Conservation (phyloP, 371 early-diverging fungal genomes). For the Sporodiniella umbellata region DNA sequence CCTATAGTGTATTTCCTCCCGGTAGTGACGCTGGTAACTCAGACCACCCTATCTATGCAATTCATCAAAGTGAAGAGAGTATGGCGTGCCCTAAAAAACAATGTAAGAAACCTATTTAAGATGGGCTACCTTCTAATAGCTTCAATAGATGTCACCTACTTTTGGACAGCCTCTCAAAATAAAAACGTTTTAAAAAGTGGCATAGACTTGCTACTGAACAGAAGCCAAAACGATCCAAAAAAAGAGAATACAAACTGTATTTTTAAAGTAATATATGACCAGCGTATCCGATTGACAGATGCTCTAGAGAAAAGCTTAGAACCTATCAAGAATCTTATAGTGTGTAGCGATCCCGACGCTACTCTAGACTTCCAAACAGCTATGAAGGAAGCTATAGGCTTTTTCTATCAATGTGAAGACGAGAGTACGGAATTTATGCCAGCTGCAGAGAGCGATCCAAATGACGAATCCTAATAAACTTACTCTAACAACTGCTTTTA, state of each 20-base stretch:
- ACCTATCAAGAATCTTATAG: slow-evolving; percentile 44
- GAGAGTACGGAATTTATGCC: slow-evolving; percentile 57
- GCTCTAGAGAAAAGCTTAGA: slow-evolving; percentile 13
- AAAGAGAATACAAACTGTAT: slow-evolving; percentile 9
- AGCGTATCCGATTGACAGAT: slow-evolving; percentile 33
- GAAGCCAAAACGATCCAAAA: background rate
- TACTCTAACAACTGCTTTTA: background rate
- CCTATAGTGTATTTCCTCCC: slow-evolving; percentile 62
- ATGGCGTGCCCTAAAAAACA: slow-evolving; percentile 61
- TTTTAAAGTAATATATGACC: slow-evolving; percentile 46
- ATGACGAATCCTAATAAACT: slow-evolving; percentile 27
- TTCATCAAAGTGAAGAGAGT: slow-evolving; percentile 59
- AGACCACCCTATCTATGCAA: slow-evolving; percentile 43
- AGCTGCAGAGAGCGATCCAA: slow-evolving; percentile 42
- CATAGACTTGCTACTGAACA: slow-evolving; percentile 25
- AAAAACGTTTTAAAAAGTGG: slow-evolving; percentile 20
- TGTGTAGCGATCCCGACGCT: slow-evolving; percentile 40
- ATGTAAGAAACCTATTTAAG: slow-evolving; percentile 39
- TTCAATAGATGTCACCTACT: slow-evolving; percentile 24
- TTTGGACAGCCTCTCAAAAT: slow-evolving; percentile 29
- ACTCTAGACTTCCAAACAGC: slow-evolving; percentile 50
- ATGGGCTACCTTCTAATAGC: background rate
- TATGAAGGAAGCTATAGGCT: slow-evolving; percentile 40
- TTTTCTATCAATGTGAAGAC: slow-evolving; percentile 47
- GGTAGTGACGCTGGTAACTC: slow-evolving; percentile 32